Percentiles rank a stretch among this genome's conserved stretches.
Evolutionary conservation across 345 rosid genomes (phyloP).

Genomic region (Linum lewisii): DNA sequence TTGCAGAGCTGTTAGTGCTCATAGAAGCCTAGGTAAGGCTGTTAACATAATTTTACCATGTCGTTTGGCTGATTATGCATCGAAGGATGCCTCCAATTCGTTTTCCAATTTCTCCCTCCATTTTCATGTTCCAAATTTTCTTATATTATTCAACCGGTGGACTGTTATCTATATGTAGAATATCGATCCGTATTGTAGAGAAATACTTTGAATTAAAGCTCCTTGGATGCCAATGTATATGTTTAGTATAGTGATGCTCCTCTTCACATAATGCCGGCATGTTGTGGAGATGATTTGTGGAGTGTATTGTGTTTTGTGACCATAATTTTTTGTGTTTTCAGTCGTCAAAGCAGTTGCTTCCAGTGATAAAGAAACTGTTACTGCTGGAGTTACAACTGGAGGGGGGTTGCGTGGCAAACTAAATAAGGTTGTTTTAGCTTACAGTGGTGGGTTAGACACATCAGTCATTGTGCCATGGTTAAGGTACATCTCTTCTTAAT

Average conservation of each 20-base stretch:
- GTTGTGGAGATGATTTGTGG: background rate
- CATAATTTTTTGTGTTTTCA: too few species aligned
- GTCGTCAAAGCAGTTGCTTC: conserved; percentile 55
- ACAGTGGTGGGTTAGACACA: conserved; percentile 95
- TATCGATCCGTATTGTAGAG: background rate
- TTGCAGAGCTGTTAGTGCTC: conserved; percentile 9
- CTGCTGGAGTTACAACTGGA: conserved; percentile 29
- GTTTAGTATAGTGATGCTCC: background rate
- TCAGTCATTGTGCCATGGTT: conserved; percentile 98
- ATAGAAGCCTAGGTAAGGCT: conserved; percentile 22
- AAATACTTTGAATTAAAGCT: background rate
- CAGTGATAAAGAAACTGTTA: conserved; percentile 25
- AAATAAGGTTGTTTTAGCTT: conserved; percentile 90
- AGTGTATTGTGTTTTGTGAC: too few species aligned
- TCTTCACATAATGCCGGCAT: background rate
- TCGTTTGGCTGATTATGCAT: background rate
- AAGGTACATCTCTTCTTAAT: conserved; percentile 33
- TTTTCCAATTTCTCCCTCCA: conserved; percentile 1
- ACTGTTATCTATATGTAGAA: too few species aligned
- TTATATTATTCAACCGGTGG: conserved; percentile 1
- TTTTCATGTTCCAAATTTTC: background rate
- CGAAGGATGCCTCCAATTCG: background rate
- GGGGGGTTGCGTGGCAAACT: conserved; percentile 66
- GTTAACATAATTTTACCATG: background rate
- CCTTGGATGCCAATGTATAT: background rate